Percentiles rank a stretch among this genome's conserved stretches.
Conservation (phyloP, 371 early-diverging fungal genomes). For the Circinella umbellata region DNA sequence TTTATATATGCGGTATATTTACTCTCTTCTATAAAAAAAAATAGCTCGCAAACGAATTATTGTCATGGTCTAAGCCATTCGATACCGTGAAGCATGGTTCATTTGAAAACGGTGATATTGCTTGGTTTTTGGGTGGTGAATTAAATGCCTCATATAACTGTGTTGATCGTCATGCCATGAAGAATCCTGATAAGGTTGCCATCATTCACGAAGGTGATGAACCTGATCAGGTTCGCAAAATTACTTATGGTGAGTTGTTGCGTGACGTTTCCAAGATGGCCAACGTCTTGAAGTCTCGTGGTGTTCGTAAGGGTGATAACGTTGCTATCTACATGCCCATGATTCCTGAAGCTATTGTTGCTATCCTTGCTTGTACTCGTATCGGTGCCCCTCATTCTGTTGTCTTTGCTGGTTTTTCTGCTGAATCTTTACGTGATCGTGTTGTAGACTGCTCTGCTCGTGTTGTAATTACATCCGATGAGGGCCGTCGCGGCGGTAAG, state of each 20-base stretch:
- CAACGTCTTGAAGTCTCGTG: conserved; percentile 78
- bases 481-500: conserved; percentile 92
- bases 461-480: conserved; percentile 85
- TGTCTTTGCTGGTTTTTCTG: conserved; percentile 95
- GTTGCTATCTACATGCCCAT: conserved; percentile 98
- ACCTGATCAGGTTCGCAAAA: conserved; percentile 71
- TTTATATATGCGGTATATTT: background rate
- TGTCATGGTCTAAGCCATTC: conserved; percentile 84
- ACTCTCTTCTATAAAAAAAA: too few relatives aligned
- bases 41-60: conserved; percentile 71
- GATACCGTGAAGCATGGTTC: conserved; percentile 64
- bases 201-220: conserved; percentile 94
- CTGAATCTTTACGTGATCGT: conserved; percentile 87
- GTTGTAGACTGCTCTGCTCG: conserved; percentile 80
- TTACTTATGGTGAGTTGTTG: conserved; percentile 90
- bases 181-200: conserved; percentile 70
- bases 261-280: conserved; percentile 84
- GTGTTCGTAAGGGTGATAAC: conserved; percentile 92
- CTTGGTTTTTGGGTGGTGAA: conserved; percentile 95
- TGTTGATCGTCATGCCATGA: conserved; percentile 92
- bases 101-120: conserved; percentile 81
- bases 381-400: conserved; percentile 91
- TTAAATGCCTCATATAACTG: conserved; percentile 97
- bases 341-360: conserved; percentile 92
- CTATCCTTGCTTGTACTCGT: conserved; percentile 95